phyloP scores from a whole-genome alignment of 306 rosid genomes.

The Gastrolobium villosum region DNA sequence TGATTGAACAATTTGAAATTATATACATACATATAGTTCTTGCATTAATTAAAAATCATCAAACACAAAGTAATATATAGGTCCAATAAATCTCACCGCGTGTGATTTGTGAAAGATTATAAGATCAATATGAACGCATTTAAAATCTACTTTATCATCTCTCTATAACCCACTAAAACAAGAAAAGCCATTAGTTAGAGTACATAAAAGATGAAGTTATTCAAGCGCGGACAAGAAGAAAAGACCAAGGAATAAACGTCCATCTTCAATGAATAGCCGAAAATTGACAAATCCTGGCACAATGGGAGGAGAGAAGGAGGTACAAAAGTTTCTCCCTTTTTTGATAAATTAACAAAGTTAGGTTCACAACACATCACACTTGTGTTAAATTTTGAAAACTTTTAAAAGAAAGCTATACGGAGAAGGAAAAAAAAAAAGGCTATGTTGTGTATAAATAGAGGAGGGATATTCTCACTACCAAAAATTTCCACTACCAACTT shows the following conservation, averaged over 20 bases:
- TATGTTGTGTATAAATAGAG: slow-evolving; percentile 11
- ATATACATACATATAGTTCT: background rate
- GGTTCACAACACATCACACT: background rate
- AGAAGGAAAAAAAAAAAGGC: background rate
- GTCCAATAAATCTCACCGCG: slow-evolving; percentile 48
- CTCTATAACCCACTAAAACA: slow-evolving; percentile 3
- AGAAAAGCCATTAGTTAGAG: background rate
- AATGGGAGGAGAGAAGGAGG: slow-evolving; percentile 50
- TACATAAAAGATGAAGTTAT: background rate
- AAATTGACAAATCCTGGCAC: slow-evolving; percentile 64
- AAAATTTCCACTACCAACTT: too few species aligned
- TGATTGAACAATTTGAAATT: slow-evolving; percentile 11
- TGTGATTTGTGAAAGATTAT: slow-evolving; percentile 54
- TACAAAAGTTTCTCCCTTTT: slow-evolving; percentile 24
- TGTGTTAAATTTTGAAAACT: slow-evolving; percentile 41
- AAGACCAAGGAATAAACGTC: slow-evolving; percentile 40
- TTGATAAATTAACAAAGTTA: slow-evolving; percentile 25
- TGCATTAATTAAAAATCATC: background rate
- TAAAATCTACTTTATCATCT: slow-evolving; percentile 4
- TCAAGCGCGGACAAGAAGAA: slow-evolving; percentile 35
- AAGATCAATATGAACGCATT: slow-evolving; percentile 49
- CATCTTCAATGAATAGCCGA: slow-evolving; percentile 54
- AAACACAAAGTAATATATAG: slow-evolving; percentile 36
- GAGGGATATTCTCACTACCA: too few species aligned
- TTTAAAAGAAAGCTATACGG: slow-evolving; percentile 38